Evolutionary conservation across 768 basidiomycete species (phyloP), one percentile per base, ranked within the genome.

Genomic region (Dioszegia aurantiaca): DNA sequence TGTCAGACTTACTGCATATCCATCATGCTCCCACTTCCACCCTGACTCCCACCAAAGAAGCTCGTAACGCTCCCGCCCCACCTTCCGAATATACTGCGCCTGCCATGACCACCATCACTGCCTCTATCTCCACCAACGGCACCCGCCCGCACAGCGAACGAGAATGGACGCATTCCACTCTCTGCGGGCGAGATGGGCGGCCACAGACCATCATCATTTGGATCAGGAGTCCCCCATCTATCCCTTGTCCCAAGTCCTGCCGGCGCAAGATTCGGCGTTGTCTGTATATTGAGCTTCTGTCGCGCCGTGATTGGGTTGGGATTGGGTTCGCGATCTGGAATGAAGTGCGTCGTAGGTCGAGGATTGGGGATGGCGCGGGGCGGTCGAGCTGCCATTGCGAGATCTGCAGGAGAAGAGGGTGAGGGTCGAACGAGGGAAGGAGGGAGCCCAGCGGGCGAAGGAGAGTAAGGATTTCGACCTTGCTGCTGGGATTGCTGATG

Each of bases 21-120:
- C 73, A 78, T 74, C 77, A 78, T 77, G 47, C 74, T 76, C 1
- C 77, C 77, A 62, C 75, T 77, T 31, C 75, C 77, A 46, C 68
- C 72, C 59, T 75, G 74, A 63, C 72, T 74, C 17, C 77, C 76
- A 9, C 75, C 71, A 59, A 76, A 76, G 40, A 76, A 65, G 56
- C 75, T 76, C 23, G 75, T 76, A 11, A 76, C 75, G 55, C 73
- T 74, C 6, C 73, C 72, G 16, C 77, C 69, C 67, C 71, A 73
- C 55, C 70, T 30, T 21, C 74, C 70, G 45, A 71, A 65, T n/a
- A 74, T 56, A 56, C 73, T 74, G 40, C 64, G 67, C 27, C 73
- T 45, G 0, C 69, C 65, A 57, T 69, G 67, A 3, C 69, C 60
- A 55, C 60, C 59, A 55, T 68, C 69, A 33, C 64, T 65, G 12